Evolutionary conservation across 2,329 filamentous ascomycete genomes (phyloP).

Genomic region (Colletotrichum plurivorum): DNA sequence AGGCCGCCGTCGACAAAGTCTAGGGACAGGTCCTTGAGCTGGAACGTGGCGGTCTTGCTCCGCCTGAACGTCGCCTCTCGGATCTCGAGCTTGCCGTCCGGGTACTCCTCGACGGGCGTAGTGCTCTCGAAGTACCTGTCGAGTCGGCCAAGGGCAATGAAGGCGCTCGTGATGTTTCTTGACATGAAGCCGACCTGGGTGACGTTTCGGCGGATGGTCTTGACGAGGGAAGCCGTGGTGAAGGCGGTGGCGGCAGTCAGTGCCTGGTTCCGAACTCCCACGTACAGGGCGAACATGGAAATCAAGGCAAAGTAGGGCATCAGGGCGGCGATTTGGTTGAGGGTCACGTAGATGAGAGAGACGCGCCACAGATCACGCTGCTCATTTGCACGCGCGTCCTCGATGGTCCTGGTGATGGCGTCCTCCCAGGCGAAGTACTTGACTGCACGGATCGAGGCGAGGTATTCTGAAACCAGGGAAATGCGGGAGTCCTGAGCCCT

Average conservation of each 20-base stretch:
- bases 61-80: constrained; percentile 63
- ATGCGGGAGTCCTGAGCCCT: constrained; percentile 70
- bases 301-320: constrained; percentile 67
- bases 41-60: constrained; percentile 65
- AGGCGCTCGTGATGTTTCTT: constrained; percentile 56
- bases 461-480: constrained; percentile 70
- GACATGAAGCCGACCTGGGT: constrained; percentile 63
- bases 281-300: constrained; percentile 68
- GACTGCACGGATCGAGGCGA: constrained; percentile 69
- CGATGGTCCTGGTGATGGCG: constrained; percentile 65
- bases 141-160: constrained; percentile 65
- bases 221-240: constrained; percentile 68
- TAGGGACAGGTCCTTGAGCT: constrained; percentile 62
- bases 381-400: constrained; percentile 63
- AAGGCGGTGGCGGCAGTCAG: constrained; percentile 71
- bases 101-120: constrained; percentile 62
- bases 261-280: constrained; percentile 60
- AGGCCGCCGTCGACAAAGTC: constrained; percentile 68
- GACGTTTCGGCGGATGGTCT: constrained; percentile 67
- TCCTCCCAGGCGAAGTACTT: constrained; percentile 75
- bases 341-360: constrained; percentile 60
- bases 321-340: constrained; percentile 65
- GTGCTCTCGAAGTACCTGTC: constrained; percentile 69
- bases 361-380: constrained; percentile 69
- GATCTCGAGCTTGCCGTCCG: constrained; percentile 64